Evolutionary conservation across 2,329 filamentous ascomycete species (phyloP).

Genomic region (Dothiorella sarmentorum): DNA sequence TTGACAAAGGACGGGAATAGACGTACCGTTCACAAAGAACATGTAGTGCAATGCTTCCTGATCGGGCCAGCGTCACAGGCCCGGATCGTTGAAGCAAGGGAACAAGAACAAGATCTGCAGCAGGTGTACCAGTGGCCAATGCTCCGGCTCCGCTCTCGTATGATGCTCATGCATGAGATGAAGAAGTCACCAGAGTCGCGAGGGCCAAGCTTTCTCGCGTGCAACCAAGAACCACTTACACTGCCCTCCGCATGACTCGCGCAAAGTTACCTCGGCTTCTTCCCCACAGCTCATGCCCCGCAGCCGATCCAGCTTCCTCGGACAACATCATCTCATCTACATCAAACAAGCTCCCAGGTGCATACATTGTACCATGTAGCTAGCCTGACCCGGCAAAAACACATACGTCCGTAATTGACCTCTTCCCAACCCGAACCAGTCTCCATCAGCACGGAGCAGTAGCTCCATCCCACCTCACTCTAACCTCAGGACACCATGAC

Average conservation of each 20-base stretch:
- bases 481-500: neutral
- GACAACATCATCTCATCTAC: neutral
- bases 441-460: no score
- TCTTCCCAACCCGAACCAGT: neutral
- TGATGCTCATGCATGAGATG: no score
- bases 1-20: slow-evolving; percentile 1
- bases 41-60: neutral
- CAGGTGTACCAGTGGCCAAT: no score
- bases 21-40: neutral
- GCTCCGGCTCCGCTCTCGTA: no score
- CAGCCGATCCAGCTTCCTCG: neutral
- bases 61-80: neutral
- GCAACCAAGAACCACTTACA: neutral
- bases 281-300: neutral
- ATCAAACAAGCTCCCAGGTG: neutral
- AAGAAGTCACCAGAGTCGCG: no score
- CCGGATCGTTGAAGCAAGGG: no score
- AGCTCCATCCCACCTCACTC: neutral
- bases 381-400: neutral
- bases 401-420: neutral
- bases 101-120: no score
- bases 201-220: no score
- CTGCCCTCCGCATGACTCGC: neutral
- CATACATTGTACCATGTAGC: neutral
- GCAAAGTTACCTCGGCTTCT: slow-evolving; percentile 3